Percentiles rank a stretch among this genome's conserved stretches.
These are phyloP conservation scores for Verticillium nonalfalfae DNA, from an alignment of 2,329 filamentous ascomycete genomes.

Conservation along the genomic window DNA sequence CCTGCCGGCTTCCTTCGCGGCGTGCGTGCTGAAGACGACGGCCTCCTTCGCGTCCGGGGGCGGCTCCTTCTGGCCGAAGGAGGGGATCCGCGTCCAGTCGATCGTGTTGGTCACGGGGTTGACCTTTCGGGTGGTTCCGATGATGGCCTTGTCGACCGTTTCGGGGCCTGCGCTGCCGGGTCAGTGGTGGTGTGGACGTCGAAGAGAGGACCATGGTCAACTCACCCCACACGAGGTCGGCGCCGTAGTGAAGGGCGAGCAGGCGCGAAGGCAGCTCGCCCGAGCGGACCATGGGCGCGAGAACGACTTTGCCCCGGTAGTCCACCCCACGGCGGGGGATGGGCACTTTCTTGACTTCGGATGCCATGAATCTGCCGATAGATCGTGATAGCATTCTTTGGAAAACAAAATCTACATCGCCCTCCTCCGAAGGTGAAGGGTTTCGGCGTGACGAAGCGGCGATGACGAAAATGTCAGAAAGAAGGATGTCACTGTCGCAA, in stretches of 20 bases:
- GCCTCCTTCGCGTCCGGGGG: constrained; percentile 50
- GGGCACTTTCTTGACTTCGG: constrained; percentile 60
- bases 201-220: constrained; percentile 5
- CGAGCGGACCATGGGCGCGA: constrained; percentile 97
- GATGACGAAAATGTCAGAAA: neutral
- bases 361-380: constrained; percentile 50
- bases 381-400: constrained; percentile 23
- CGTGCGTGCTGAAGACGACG: constrained; percentile 80
- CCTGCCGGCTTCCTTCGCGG: constrained; percentile 64
- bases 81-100: constrained; percentile 75
- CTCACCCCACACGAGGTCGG: constrained; percentile 91
- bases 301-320: constrained; percentile 87
- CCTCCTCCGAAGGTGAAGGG: neutral
- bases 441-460: neutral
- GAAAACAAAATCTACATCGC: constrained; percentile 2
- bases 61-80: constrained; percentile 58
- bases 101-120: constrained; percentile 74
- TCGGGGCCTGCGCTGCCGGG: constrained; percentile 61
- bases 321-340: constrained; percentile 87
- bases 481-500: neutral
- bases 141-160: constrained; percentile 86
- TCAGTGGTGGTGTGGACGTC: too few species aligned
- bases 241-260: constrained; percentile 86
- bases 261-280: constrained; percentile 89
- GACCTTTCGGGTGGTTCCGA: constrained; percentile 72